Percentiles rank a stretch among this genome's conserved stretches.
Conservation (phyloP, 352 stramenopile species). For the Elongisporangium prolatum region DNA sequence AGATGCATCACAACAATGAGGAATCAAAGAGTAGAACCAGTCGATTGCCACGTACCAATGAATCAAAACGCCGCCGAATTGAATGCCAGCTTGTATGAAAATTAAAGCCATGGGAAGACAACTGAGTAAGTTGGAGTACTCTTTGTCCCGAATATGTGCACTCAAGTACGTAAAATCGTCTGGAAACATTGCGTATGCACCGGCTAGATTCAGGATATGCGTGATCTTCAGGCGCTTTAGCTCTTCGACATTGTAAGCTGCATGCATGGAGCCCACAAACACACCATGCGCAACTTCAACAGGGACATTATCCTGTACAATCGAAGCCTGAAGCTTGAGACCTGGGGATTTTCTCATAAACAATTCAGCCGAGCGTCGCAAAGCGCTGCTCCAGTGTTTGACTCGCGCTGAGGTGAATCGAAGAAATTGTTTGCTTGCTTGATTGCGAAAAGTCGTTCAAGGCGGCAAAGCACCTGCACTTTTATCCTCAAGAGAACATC, state of each 20-base stretch:
- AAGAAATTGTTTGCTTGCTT: background rate
- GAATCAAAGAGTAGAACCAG: no score
- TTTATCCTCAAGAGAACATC: background rate
- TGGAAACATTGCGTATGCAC: conserved; percentile 83
- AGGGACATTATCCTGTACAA: conserved; percentile 86
- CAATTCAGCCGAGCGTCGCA: background rate
- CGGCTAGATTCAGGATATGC: conserved; percentile 85
- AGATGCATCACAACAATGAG: background rate
- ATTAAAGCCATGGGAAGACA: conserved; percentile 69
- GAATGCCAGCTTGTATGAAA: conserved; percentile 76
- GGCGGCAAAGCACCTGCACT: background rate
- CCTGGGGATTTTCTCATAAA: conserved; percentile 53
- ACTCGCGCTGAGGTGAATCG: background rate
- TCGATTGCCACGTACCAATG: conserved; percentile 46
- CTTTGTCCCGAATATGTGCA: conserved; percentile 87
- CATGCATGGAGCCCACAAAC: conserved; percentile 86
- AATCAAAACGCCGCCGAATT: conserved; percentile 66
- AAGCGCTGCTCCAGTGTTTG: background rate
- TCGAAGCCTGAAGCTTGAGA: conserved; percentile 50
- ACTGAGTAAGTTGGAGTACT: conserved; percentile 86
- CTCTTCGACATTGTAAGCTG: conserved; percentile 81
- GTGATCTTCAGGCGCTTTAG: conserved; percentile 74
- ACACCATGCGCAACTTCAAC: conserved; percentile 56
- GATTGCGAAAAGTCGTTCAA: background rate
- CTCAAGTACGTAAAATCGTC: conserved; percentile 88